Evolutionary conservation across 495 filamentous ascomycete species (phyloP).

Genomic region (Xylaria sp.): DNA sequence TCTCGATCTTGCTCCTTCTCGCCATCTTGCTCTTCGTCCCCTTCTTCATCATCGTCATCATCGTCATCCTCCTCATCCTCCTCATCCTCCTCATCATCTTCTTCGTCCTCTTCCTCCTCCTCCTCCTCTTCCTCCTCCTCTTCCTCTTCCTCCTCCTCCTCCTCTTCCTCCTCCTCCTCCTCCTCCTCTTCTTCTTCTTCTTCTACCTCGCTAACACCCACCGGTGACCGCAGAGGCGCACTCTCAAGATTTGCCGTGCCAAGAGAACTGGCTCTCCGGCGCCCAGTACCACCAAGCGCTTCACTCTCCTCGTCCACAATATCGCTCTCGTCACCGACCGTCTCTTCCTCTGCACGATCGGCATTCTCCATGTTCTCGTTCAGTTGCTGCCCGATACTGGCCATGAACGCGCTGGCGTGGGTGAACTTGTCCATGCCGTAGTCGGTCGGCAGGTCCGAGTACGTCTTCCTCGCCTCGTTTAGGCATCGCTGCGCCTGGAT

Average conservation of each 20-base stretch:
- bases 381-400: constrained; percentile 64
- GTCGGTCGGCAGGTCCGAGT: constrained; percentile 64
- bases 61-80: constrained; percentile 22
- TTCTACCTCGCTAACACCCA: constrained; percentile 10
- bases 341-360: constrained; percentile 27
- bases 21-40: not conserved
- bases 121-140: not conserved
- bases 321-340: constrained; percentile 68
- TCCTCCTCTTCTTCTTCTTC: constrained; percentile 23
- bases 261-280: constrained; percentile 54
- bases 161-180: not conserved
- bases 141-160: not conserved
- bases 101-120: not conserved
- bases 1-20: not conserved
- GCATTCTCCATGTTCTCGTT: constrained; percentile 63
- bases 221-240: constrained; percentile 49
- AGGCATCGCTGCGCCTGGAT: constrained; percentile 74
- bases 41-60: not conserved
- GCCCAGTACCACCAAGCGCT: constrained; percentile 25
- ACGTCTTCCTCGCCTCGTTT: constrained; percentile 72
- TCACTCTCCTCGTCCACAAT: constrained; percentile 41
- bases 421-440: constrained; percentile 62
- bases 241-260: constrained; percentile 52
- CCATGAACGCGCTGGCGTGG: constrained; percentile 68
- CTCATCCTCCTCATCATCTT: not conserved